Evolutionary conservation across 495 filamentous ascomycete genomes (phyloP), one percentile per base, ranked within the genome.

Genomic region (Penicillium lividum): DNA sequence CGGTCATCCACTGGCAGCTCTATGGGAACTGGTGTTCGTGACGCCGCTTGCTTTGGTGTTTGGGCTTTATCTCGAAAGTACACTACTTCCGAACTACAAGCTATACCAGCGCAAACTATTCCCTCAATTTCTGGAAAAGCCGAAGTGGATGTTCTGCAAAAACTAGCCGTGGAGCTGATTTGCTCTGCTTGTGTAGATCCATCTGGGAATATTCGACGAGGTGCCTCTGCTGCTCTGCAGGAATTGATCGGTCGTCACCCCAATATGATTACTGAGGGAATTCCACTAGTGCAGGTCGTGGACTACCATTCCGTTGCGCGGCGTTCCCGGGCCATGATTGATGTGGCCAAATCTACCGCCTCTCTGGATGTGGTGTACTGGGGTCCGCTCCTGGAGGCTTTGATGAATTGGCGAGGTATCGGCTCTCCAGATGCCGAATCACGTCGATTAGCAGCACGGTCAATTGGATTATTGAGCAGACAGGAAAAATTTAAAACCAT

Each of bases 171-270:
- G 0, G 86, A 94, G 62, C 79, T 99, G 9, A 81, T 96, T 2
- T 82, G 87, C 30, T 84, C 91, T 2, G 92, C 92, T 6, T 94
- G 88, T 61, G 78, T 97, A 11, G 94, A 99, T 69, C 87, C 93
- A 1, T 84, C 89, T 18, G 93, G 95, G 8, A 99, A 98, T 57
- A 95, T 98, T 59, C 82, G 94, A 40, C 83, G 94, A 50, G 95
- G 92, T 3, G 86, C 92, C 25, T 97, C 93, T 18, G 94, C 94
- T 48, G 94, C 94, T 15, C 72, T 99, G 36, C 94, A 99, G 67
- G 94, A 99, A 69, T 78, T 98, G 16, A 89, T 97, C 54, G 94
- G 94, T 5, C 84, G 94, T 13, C 93, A 99, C 70, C 92, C 94
- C 5, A 86, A 96, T 57, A 90, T 80, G 0, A 84, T 98, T 34